A percentile compares a stretch with the other conserved stretches of the same genome.
These are phyloP conservation scores for Emmonsiellopsis sp. DNA, from an alignment of 2,329 filamentous ascomycete genomes.

Conservation along the genomic window DNA sequence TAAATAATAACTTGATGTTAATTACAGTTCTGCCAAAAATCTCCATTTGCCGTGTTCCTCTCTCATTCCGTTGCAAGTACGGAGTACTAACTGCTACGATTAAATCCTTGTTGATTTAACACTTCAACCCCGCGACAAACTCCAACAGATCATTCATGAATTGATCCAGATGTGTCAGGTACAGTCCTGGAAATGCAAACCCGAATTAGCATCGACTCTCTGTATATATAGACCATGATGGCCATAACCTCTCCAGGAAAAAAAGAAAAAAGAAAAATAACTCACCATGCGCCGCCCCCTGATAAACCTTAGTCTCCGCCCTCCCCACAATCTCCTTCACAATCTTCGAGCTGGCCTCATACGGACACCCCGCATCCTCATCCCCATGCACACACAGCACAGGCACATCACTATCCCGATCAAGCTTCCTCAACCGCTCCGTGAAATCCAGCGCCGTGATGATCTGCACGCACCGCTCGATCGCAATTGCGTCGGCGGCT, in stretches of 20 bases:
- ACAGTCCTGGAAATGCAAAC: too few relatives aligned
- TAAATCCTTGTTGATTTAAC: too few relatives aligned
- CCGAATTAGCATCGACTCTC: too few relatives aligned
- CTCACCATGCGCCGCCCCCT: conserved; percentile 20
- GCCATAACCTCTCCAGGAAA: not conserved
- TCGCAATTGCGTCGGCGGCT: conserved; percentile 18
- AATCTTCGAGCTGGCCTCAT: conserved; percentile 15
- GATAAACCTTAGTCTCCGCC: conserved; percentile 19
- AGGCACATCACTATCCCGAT: conserved; percentile 10
- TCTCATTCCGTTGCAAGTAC: too few relatives aligned
- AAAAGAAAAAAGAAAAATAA: not conserved
- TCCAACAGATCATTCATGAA: too few relatives aligned
- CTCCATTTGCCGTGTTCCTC: too few relatives aligned
- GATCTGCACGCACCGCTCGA: conserved; percentile 22
- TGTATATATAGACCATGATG: too few relatives aligned
- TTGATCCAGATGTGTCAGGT: too few relatives aligned
- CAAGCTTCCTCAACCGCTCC: conserved; percentile 14
- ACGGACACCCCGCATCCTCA: conserved; percentile 19
- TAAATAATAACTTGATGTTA: too few relatives aligned
- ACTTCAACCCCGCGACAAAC: too few relatives aligned
- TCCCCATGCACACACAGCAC: conserved; percentile 21
- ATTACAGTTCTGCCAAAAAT: too few relatives aligned
- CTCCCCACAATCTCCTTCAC: conserved; percentile 17
- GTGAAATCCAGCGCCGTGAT: conserved; percentile 19
- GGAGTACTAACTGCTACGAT: too few relatives aligned